Percentiles rank a stretch among this genome's conserved stretches.
Evolutionary conservation across 2,329 filamentous ascomycete species (phyloP).

Genomic region (Lasiodiplodia sp.): DNA sequence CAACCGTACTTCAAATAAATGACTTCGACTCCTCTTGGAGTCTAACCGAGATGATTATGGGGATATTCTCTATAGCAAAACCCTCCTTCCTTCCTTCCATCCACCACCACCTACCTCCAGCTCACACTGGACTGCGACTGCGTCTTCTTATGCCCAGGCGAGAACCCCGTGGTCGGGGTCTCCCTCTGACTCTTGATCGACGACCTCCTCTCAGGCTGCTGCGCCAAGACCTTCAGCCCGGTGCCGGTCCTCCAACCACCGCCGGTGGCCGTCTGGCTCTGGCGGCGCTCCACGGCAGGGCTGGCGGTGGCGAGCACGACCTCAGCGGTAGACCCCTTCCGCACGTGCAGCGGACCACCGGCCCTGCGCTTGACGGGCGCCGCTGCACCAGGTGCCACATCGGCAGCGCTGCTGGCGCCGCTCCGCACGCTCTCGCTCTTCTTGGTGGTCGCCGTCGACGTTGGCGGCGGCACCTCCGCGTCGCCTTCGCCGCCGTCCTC

Average conservation of each 20-base stretch:
- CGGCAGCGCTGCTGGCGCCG: not conserved
- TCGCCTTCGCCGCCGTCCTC: not conserved
- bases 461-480: too few relatives aligned
- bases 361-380: not conserved
- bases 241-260: not conserved
- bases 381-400: not conserved
- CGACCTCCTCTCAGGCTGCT: constrained; percentile 2
- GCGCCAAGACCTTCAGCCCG: constrained; percentile 5
- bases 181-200: constrained; percentile 8
- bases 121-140: constrained; percentile 19
- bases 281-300: not conserved
- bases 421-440: not conserved
- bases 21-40: too few relatives aligned
- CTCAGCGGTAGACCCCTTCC: constrained; percentile 6
- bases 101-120: not conserved
- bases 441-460: not conserved
- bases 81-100: too few relatives aligned
- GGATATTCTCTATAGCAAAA: not conserved
- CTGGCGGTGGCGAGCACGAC: not conserved
- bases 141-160: not conserved
- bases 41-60: too few relatives aligned
- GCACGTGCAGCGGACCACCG: not conserved
- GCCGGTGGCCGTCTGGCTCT: not conserved
- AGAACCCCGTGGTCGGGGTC: not conserved
- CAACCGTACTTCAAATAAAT: too few relatives aligned